Conservation (phyloP, 1,139 yeast genomes). For the Sugiyamaella novakii region DNA sequence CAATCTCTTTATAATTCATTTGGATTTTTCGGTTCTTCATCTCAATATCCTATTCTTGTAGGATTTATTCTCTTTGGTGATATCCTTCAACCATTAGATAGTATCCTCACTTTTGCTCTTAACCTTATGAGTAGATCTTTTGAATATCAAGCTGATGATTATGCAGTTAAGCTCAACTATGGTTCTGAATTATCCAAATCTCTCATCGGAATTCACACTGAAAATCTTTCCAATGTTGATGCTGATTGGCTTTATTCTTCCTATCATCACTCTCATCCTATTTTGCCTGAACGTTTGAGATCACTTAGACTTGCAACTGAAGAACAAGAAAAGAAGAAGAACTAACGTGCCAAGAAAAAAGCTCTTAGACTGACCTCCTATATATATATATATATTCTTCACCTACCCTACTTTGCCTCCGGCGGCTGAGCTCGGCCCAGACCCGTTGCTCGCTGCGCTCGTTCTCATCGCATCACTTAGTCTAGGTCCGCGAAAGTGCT, state of each 20-base stretch:
- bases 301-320: constrained; percentile 51
- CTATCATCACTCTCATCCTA: constrained; percentile 89
- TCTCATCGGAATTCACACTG: constrained; percentile 71
- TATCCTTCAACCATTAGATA: constrained; percentile 74
- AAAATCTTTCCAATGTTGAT: constrained; percentile 79
- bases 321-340: constrained; percentile 28
- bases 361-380: no score
- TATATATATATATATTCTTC: not conserved
- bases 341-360: no score
- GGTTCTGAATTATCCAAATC: constrained; percentile 69
- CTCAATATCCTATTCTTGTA: constrained; percentile 66
- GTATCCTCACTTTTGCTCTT: constrained; percentile 63
- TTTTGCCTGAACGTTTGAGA: constrained; percentile 78
- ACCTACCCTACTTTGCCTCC: no score
- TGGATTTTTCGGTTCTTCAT: constrained; percentile 56
- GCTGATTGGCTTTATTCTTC: constrained; percentile 90
- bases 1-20: constrained; percentile 73
- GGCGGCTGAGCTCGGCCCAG: no score
- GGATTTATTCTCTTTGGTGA: constrained; percentile 72
- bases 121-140: constrained; percentile 77
- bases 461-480: no score
- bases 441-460: no score
- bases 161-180: constrained; percentile 74
- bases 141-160: constrained; percentile 92
- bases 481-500: no score